Conservation (phyloP, 2,329 filamentous ascomycete genomes). For the Pyrenochaeta sp. region DNA sequence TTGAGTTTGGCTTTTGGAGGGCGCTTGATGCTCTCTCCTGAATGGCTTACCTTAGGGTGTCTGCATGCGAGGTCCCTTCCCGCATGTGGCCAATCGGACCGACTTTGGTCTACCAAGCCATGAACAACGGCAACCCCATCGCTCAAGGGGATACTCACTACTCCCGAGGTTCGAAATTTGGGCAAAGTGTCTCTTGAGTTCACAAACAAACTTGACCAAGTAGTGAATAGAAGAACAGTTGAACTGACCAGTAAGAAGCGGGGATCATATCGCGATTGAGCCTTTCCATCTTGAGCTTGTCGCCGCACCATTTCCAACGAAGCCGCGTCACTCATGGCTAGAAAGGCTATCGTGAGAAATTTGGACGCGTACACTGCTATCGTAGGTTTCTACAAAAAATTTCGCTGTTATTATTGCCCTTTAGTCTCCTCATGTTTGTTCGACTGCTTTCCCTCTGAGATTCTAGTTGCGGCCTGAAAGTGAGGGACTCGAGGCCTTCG, state of each 20-base stretch:
- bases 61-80: conserved; percentile 8
- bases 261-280: conserved; percentile 2
- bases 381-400: conserved; percentile 1
- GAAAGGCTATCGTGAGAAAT: conserved; percentile 7
- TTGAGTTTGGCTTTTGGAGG: conserved; percentile 8
- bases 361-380: conserved; percentile 16
- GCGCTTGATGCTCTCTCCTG: conserved; percentile 22
- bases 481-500: neutral
- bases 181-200: too few species aligned
- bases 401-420: neutral
- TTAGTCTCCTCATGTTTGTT: neutral
- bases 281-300: conserved; percentile 2
- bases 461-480: neutral
- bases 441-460: too few species aligned
- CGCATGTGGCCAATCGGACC: conserved; percentile 8
- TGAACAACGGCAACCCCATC: neutral
- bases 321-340: conserved; percentile 9
- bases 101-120: neutral
- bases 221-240: neutral
- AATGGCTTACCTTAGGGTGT: conserved; percentile 14
- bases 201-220: neutral
- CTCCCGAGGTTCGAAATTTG: too few species aligned
- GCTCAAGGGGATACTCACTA: too few species aligned
- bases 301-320: conserved; percentile 1
- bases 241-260: neutral